These are phyloP conservation scores for Oryza meyeriana DNA, from an alignment of 176 grass and related monocot species.

Conservation along the genomic window DNA sequence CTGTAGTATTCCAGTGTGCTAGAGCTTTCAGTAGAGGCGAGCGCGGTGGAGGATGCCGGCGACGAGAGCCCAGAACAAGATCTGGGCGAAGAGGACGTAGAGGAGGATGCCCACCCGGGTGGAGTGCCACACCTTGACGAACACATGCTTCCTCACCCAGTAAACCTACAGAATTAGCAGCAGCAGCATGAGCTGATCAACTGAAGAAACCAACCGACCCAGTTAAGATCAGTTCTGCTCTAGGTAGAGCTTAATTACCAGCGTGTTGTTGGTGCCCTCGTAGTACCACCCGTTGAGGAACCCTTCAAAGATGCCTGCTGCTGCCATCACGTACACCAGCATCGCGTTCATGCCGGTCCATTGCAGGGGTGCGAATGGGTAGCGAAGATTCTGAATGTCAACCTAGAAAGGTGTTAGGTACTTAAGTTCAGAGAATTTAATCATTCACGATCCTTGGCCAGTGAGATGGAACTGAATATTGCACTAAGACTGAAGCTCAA, in stretches of 20 bases:
- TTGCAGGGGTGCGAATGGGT: constrained; percentile 47
- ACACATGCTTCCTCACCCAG: constrained; percentile 91
- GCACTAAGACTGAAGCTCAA: neutral
- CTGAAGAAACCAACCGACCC: neutral
- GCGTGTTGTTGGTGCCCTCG: constrained; percentile 69
- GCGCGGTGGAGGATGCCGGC: constrained; percentile 65
- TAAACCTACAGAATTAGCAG: constrained; percentile 51
- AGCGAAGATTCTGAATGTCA: constrained; percentile 45
- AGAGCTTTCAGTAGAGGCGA: constrained; percentile 87
- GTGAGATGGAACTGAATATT: neutral
- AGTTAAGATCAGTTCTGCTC: neutral
- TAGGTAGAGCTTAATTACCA: constrained; percentile 40
- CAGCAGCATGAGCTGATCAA: neutral
- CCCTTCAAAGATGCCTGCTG: constrained; percentile 83
- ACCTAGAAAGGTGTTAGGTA: constrained; percentile 26
- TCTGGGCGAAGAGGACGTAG: constrained; percentile 81
- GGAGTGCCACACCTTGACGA: constrained; percentile 77
- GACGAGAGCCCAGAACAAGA: constrained; percentile 78
- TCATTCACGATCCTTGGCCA: too few relatives aligned
- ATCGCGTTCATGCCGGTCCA: constrained; percentile 98
- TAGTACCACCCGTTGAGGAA: constrained; percentile 98
- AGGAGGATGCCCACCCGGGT: constrained; percentile 71
- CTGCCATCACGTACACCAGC: constrained; percentile 95
- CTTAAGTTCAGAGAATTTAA: too few relatives aligned
- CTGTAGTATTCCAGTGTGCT: neutral